phyloP scores from a whole-genome alignment of 2,329 filamentous ascomycete genomes.

The Sporothrix pseudoabietina region DNA sequence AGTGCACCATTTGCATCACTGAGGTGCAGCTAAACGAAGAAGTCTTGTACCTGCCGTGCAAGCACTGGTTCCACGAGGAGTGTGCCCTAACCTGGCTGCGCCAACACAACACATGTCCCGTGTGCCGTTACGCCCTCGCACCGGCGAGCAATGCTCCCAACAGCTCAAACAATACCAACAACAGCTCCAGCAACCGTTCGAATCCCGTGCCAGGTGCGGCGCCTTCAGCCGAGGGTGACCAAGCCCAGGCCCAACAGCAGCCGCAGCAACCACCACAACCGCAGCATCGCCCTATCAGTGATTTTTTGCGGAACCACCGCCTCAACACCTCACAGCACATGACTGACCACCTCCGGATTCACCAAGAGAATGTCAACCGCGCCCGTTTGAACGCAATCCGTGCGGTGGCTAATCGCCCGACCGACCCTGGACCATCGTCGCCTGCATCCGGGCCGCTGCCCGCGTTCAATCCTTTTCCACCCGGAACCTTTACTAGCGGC shows the following conservation, averaged over 20 bases:
- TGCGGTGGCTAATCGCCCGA: neutral
- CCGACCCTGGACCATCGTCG: neutral
- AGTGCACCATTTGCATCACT: slow-evolving; percentile 96
- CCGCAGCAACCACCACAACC: slow-evolving; percentile 12
- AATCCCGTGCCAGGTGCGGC: neutral
- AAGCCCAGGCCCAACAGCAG: neutral
- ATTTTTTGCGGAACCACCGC: neutral
- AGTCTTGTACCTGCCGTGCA: slow-evolving; percentile 79
- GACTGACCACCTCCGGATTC: neutral
- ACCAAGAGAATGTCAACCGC: slow-evolving; percentile 3
- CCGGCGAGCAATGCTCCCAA: slow-evolving; percentile 34
- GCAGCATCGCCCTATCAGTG: neutral
- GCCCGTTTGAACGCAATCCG: slow-evolving; percentile 8
- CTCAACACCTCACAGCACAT: neutral
- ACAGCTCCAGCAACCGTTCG: slow-evolving; percentile 21
- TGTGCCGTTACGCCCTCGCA: slow-evolving; percentile 67
- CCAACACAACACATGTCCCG: slow-evolving; percentile 91
- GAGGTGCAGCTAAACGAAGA: slow-evolving; percentile 71
- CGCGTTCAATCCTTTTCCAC: neutral
- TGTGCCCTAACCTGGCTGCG: slow-evolving; percentile 83
- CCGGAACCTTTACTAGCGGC: neutral
- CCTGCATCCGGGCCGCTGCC: neutral
- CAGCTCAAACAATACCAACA: neutral
- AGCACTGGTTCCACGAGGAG: slow-evolving; percentile 87
- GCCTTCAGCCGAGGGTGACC: neutral